These are phyloP conservation scores for Grigorovia jiainica DNA, from an alignment of 805 yeast species.

Conservation along the genomic window DNA sequence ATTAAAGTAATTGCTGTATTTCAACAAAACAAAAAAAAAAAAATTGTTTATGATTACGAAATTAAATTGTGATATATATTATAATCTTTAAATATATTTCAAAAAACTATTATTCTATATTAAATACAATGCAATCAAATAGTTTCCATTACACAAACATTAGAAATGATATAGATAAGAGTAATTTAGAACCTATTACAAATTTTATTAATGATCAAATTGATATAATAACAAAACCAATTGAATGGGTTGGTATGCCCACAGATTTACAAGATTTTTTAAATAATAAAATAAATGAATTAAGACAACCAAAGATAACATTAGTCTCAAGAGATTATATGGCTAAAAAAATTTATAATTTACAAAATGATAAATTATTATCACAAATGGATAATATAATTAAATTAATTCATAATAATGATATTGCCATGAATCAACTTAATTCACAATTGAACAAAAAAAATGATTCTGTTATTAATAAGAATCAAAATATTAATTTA, in stretches of 20 bases:
- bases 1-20: no score
- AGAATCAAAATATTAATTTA: constrained; percentile 3
- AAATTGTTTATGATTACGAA: not conserved
- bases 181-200: constrained; percentile 1
- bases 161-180: not conserved
- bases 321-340: constrained; percentile 12
- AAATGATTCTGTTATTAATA: not conserved
- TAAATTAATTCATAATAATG: constrained; percentile 5
- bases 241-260: constrained; percentile 8
- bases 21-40: no score
- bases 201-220: constrained; percentile 4
- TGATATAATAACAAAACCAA: not conserved
- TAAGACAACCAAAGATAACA: constrained; percentile 1
- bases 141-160: not conserved
- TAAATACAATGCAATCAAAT: not conserved
- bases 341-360: constrained; percentile 10
- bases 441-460: not conserved
- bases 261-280: constrained; percentile 4
- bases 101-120: no score
- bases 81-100: no score
- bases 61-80: no score
- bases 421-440: not conserved
- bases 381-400: constrained; percentile 12
- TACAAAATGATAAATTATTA: constrained; percentile 11
- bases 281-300: constrained; percentile 3